phyloP scores from a whole-genome alignment of 306 rosid genomes.

The Potentilla sterilis region DNA sequence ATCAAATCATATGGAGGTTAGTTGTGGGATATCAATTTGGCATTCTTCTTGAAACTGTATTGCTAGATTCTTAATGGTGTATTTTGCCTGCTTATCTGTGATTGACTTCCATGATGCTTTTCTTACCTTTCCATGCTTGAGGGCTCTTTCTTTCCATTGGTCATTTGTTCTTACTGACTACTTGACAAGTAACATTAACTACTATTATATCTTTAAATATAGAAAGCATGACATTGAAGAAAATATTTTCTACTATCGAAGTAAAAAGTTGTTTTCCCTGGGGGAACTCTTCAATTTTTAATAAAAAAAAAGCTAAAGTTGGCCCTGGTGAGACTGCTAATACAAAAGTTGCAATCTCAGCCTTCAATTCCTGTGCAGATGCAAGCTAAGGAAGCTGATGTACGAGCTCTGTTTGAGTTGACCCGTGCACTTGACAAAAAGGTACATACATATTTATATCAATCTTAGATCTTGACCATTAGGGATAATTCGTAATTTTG shows the following conservation, averaged over 20 bases:
- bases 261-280: constrained; percentile 16
- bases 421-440: constrained; percentile 80
- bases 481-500: too few relatives aligned
- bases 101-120: background rate
- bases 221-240: background rate
- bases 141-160: background rate
- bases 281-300: constrained; percentile 43
- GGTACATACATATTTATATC: constrained; percentile 26
- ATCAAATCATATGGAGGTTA: constrained; percentile 51
- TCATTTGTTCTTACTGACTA: constrained; percentile 14
- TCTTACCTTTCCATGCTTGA: background rate
- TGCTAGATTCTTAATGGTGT: background rate
- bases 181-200: background rate
- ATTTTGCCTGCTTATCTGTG: background rate
- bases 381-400: constrained; percentile 74
- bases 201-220: background rate
- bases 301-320: constrained; percentile 41
- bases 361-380: constrained; percentile 46
- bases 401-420: constrained; percentile 73
- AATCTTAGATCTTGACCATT: too few relatives aligned
- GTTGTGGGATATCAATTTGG: constrained; percentile 10
- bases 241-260: background rate
- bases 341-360: constrained; percentile 46
- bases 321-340: constrained; percentile 44
- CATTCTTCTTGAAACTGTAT: constrained; percentile 14